Evolutionary conservation across 148 eudicot species (phyloP), one percentile per base, ranked within the genome.

Genomic region (Diospyros lotus): DNA sequence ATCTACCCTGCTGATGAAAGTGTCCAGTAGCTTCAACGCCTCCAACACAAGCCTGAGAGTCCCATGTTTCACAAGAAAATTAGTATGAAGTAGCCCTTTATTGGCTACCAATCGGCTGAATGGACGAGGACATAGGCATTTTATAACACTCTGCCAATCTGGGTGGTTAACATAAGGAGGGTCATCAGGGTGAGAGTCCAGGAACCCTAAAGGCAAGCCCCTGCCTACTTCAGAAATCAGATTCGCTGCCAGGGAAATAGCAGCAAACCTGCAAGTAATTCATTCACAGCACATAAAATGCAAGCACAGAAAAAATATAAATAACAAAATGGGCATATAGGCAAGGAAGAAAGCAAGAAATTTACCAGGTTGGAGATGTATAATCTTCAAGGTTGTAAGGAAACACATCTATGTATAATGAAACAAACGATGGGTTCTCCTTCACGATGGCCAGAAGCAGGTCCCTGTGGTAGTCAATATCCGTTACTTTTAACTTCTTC

Each of bases 401-500:
- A 70, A 89, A 96, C 80, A 86, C 93, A 64, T 91, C 94, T 84
- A 96, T 65, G 78, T 93, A 96, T 28, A 80, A 65, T 6, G 98
- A 91, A 79, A 90, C 97, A 81, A 93, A 83, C 40, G 66, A 78
- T 1, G 98, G 87, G 43, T 83, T 88, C 68, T 98, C 99, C 28
- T 75, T 81, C 4, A 96, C 97, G 66, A 93, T 84, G 2, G 88
- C 90, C 87, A 89, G 83, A 80, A 96, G 89, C 79, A 96, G 73
- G 44, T 82, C 84, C 61, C 80, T 83, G 63, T 96, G 99, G 83
- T 86, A 84, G 62, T 66, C 88, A 82, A 79, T 63, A 68, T 93
- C 97, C 0, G 88, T 86, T 55, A 97, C 94, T 80, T 83, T 88
- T 76, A 96, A 91, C 85, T 93, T 96, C 87, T 96, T 96, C 97